Percentiles rank a stretch among this genome's conserved stretches.
phyloP scores from a whole-genome alignment of 2,329 filamentous ascomycete species.

The Huntiella bhutanensis region DNA sequence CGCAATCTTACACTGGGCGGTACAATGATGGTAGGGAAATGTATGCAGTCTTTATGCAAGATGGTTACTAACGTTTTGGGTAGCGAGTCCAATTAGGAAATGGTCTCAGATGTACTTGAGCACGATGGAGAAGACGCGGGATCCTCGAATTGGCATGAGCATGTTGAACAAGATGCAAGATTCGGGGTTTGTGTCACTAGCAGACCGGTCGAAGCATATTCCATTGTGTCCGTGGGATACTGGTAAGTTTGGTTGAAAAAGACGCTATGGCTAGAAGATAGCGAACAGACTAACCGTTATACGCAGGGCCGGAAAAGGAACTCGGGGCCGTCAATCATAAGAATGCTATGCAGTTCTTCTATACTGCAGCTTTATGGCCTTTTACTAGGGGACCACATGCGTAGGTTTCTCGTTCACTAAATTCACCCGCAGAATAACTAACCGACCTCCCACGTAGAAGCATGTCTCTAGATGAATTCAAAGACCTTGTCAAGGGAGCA shows the following conservation, averaged over 20 bases:
- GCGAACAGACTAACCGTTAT: neutral
- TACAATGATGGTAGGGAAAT: conserved; percentile 37
- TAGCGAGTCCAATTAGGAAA: conserved; percentile 32
- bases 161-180: conserved; percentile 38
- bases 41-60: neutral
- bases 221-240: conserved; percentile 52
- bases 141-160: conserved; percentile 43
- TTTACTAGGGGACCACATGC: conserved; percentile 20
- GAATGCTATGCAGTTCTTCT: conserved; percentile 22
- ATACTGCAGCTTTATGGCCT: conserved; percentile 1
- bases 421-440: no score
- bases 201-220: conserved; percentile 43
- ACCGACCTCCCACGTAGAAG: conserved; percentile 17
- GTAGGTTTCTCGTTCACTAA: neutral
- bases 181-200: conserved; percentile 50
- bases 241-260: conserved; percentile 26
- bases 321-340: conserved; percentile 30
- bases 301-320: neutral
- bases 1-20: conserved; percentile 72
- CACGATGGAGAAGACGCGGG: conserved; percentile 43
- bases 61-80: neutral
- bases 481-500: conserved; percentile 37
- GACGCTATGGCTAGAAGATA: no score
- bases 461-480: conserved; percentile 38
- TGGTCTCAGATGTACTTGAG: conserved; percentile 50